Base-by-base conservation (phyloP, 192 early-diverging fungal species). In the Radiomyces spectabilis region DNA sequence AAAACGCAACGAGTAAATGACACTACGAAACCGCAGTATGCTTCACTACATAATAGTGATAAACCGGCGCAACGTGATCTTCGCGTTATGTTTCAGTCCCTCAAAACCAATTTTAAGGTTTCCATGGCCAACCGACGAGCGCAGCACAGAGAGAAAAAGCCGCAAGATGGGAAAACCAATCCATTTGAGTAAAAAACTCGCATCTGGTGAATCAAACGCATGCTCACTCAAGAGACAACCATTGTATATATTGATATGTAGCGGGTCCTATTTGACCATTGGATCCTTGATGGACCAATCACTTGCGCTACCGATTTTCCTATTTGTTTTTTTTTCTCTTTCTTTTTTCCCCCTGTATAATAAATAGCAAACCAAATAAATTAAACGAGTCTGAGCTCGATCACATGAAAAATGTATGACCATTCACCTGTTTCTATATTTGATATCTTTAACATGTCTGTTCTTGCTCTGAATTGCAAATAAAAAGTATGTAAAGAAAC, bases 141-240 rank as follows among this genome's bases (percentile, higher is more conserved):
- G 33, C 15, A 30, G 4, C 52, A 41, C 24, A 22, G 60, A 25
- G 60, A 62, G 34, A 62, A 62, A 38, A 41, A 38, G 18, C 60
- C 60, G 15, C 60, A 62, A 25, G 60, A 62, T 55, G 60, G 60
- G 4, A 62, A 62, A 31, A 62, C 60, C 13, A 62, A 62, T 41
- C 52, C 60, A 32, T 54, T 62, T 53, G 60, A 62, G 33, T 62
- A 33, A 41, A 27, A 22, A 13, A 15, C 16, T 50, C 31, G 32
- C 31, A 35, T 42, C 5, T 19, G 8, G 8, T 5, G 8, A 42
- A 42, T 5, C 19, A 21, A n/a, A n/a, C n/a, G n/a, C n/a, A n/a
- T n/a, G n/a, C n/a, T n/a, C n/a, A n/a, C n/a, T n/a, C n/a, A n/a
- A n/a, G n/a, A n/a, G n/a, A n/a, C n/a, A n/a, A n/a, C n/a, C n/a